phyloP scores from a whole-genome alignment of 768 basidiomycete genomes.

The Termitomyces sp. region DNA sequence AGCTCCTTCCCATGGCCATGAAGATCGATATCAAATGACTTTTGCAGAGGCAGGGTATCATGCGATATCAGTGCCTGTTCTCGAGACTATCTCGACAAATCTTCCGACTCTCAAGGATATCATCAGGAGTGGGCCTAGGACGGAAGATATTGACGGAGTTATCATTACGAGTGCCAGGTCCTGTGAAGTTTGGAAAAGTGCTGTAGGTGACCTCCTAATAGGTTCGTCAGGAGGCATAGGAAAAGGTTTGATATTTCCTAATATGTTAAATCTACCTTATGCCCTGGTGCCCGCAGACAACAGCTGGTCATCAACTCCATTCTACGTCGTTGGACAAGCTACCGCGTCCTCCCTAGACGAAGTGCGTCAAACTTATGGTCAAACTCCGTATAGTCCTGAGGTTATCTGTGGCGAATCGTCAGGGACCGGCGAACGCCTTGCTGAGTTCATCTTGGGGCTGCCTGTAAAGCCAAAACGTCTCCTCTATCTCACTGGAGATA shows the following conservation, averaged over 20 bases:
- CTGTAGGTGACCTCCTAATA: slow-evolving; percentile 24
- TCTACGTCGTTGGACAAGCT: slow-evolving; percentile 73
- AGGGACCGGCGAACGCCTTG: slow-evolving; percentile 68
- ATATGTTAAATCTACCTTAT: neutral
- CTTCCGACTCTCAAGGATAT: slow-evolving; percentile 36
- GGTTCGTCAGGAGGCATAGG: neutral
- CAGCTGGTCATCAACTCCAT: slow-evolving; percentile 56
- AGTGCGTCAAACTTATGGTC: slow-evolving; percentile 22
- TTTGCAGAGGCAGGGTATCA: slow-evolving; percentile 45
- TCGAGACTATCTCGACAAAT: slow-evolving; percentile 61
- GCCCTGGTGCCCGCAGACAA: slow-evolving; percentile 20
- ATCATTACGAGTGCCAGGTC: slow-evolving; percentile 77
- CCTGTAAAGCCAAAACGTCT: slow-evolving; percentile 27
- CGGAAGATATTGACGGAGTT: slow-evolving; percentile 44
- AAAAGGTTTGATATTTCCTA: slow-evolving; percentile 11
- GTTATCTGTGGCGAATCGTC: slow-evolving; percentile 41
- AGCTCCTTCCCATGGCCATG: slow-evolving; percentile 28
- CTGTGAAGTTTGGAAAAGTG: slow-evolving; percentile 64
- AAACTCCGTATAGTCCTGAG: slow-evolving; percentile 20
- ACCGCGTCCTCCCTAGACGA: slow-evolving; percentile 47
- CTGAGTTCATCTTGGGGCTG: slow-evolving; percentile 51
- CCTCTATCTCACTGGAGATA: slow-evolving; percentile 83
- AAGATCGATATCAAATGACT: slow-evolving; percentile 56
- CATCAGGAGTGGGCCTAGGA: slow-evolving; percentile 32
- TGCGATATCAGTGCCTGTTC: slow-evolving; percentile 60